Conservation (phyloP, 2,329 filamentous ascomycete genomes). For the Apiospora kogelbergensis region DNA sequence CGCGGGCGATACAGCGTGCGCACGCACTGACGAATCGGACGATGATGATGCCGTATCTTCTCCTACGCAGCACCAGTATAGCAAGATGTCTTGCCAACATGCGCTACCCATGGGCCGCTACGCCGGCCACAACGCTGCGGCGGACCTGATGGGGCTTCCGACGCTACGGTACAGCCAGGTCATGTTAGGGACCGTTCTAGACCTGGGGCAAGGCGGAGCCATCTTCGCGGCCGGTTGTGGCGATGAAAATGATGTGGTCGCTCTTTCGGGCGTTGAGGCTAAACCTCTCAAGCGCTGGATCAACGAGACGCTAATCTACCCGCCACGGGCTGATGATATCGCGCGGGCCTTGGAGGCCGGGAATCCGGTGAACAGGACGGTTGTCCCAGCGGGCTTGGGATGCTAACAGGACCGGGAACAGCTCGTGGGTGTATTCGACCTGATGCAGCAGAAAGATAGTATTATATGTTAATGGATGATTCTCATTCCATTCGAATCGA, state of each 20-base stretch:
- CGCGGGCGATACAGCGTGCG: slow-evolving; percentile 35
- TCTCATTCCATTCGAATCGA: too few species aligned
- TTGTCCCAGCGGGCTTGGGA: not conserved
- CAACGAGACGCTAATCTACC: slow-evolving; percentile 36
- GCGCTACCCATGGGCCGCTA: slow-evolving; percentile 35
- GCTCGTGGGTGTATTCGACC: too few species aligned
- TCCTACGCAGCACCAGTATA: not conserved
- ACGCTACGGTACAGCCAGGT: slow-evolving; percentile 29
- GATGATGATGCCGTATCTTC: slow-evolving; percentile 22
- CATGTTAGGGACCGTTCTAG: slow-evolving; percentile 33
- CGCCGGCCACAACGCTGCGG: slow-evolving; percentile 34
- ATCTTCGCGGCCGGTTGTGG: slow-evolving; percentile 33
- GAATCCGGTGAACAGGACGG: slow-evolving; percentile 16
- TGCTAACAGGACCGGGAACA: too few species aligned
- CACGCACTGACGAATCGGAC: slow-evolving; percentile 20
- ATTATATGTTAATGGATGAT: too few species aligned
- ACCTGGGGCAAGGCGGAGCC: slow-evolving; percentile 34
- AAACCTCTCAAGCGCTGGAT: slow-evolving; percentile 35
- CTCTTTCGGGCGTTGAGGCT: slow-evolving; percentile 25
- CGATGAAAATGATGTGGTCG: slow-evolving; percentile 22
- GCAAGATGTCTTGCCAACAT: slow-evolving; percentile 39
- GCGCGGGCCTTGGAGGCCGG: slow-evolving; percentile 25
- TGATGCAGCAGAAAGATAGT: too few species aligned
- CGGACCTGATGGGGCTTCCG: slow-evolving; percentile 30
- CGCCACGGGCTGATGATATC: slow-evolving; percentile 20